Base-by-base conservation (phyloP, 2,329 filamentous ascomycete species). In the Botrytis pseudocinerea region DNA sequence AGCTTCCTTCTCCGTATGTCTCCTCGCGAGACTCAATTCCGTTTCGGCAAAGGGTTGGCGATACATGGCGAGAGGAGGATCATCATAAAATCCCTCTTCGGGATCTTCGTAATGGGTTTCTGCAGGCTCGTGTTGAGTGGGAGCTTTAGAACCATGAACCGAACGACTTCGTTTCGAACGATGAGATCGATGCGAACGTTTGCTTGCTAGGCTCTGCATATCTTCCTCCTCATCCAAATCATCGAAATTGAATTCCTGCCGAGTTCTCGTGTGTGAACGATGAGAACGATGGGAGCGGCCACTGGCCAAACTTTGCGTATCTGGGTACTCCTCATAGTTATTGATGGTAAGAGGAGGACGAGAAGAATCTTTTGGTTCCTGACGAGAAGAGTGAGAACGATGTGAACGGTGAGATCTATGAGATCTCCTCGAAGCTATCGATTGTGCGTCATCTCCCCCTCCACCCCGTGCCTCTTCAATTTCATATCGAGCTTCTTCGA, bases 401-500 rank as follows among this genome's bases (percentile, higher is more conserved):
- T 74, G 79, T 18, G 78, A 78, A 28, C 76, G 78, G 40, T 72
- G 70, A 10, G 70, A 68, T 63, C 59, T 40, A 71, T 77, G 78
- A 25, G 77, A 80, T 71, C 71, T 54, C 42, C 54, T 54, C 18
- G 70, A 72, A 48, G 71, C 65, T 61, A 70, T 28, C 4, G 72
- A 73, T 71, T 70, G 66, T 46, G 46, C 48, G 46, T 73, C 72
- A 35, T 70, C 72, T 25, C 28, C 46, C 7, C 32, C 62, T 0
- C 32, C n/a, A 25, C 44, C 35, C 7, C 54, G 57, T 51, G 20
- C 46, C 46, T 73, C 71, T 59, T 76, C 82, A 79, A 73, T 78
- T 79, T 78, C 78, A 78, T 87, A 77, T 75, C 87, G 82, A 48
- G 84, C 83, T 75, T 87, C 70, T 18, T 78, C 60, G 5, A 80